phyloP scores from a whole-genome alignment of 306 rosid species.

The Neltuma alba region DNA sequence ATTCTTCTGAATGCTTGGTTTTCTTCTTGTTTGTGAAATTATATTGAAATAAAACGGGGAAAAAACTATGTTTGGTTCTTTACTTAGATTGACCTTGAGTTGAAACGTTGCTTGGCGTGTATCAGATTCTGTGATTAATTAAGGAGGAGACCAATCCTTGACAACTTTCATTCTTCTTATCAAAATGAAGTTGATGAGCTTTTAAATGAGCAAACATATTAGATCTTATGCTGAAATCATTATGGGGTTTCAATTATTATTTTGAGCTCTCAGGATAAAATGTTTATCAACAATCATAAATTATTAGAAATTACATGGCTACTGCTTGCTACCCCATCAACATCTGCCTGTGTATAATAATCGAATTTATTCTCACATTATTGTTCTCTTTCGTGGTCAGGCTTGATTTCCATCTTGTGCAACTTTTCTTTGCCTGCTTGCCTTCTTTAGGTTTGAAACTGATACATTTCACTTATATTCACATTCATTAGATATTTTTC shows the following conservation, averaged over 20 bases:
- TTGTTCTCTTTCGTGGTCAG: slow-evolving; percentile 50
- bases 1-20: slow-evolving; percentile 10
- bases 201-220: not conserved
- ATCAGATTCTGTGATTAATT: not conserved
- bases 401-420: slow-evolving; percentile 91
- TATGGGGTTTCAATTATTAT: not conserved
- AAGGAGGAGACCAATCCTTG: not conserved
- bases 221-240: not conserved
- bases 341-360: slow-evolving; percentile 7
- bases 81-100: not conserved
- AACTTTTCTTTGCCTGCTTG: slow-evolving; percentile 79
- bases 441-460: slow-evolving; percentile 78
- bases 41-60: not conserved
- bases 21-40: not conserved
- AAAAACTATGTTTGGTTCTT: not conserved
- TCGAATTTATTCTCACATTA: slow-evolving; percentile 34
- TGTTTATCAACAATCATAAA: not conserved
- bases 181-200: not conserved
- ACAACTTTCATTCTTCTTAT: not conserved
- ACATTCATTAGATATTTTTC: slow-evolving; percentile 5
- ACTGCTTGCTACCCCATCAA: not conserved
- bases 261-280: not conserved
- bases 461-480: not conserved
- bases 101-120: not conserved
- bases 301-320: not conserved